These are phyloP conservation scores for Aspergillus nomiae DNA, from an alignment of 2,329 filamentous ascomycete genomes.

Conservation along the genomic window DNA sequence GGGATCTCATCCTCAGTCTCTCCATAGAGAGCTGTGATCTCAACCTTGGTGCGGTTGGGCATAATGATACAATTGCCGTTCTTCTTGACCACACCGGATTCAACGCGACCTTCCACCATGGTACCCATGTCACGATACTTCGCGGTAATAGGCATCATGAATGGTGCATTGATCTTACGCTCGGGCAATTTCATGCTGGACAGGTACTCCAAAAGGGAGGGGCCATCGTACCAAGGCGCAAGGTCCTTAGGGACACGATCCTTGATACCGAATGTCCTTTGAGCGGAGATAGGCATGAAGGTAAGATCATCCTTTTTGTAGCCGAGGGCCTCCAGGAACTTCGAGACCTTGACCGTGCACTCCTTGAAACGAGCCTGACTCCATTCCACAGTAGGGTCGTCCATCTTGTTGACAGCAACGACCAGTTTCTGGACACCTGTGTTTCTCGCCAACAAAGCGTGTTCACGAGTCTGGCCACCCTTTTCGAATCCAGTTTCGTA, in stretches of 20 bases:
- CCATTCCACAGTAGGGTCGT: conserved; percentile 95
- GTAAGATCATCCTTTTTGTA: conserved; percentile 95
- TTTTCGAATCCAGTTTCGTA: conserved; percentile 98
- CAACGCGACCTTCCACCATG: conserved; percentile 96
- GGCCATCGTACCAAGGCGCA: conserved; percentile 82
- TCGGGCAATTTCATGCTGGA: conserved; percentile 90
- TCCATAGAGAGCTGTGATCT: conserved; percentile 83
- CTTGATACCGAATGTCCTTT: conserved; percentile 84
- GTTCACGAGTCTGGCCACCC: conserved; percentile 95
- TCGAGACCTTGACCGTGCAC: conserved; percentile 82
- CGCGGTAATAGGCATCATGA: conserved; percentile 97
- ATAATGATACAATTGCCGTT: conserved; percentile 85
- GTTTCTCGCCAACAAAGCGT: conserved; percentile 96
- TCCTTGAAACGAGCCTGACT: conserved; percentile 89
- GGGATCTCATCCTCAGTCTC: conserved; percentile 92
- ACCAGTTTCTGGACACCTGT: conserved; percentile 97
- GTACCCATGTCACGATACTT: conserved; percentile 98
- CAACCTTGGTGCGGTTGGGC: conserved; percentile 83
- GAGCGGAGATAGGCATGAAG: conserved; percentile 96
- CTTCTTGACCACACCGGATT: conserved; percentile 93
- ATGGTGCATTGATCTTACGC: conserved; percentile 93
- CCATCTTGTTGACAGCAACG: conserved; percentile 99
- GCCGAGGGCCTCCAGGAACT: conserved; percentile 87
- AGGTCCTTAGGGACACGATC: conserved; percentile 75
- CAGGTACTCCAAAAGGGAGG: conserved; percentile 92